Evolutionary conservation across 2,329 filamentous ascomycete genomes (phyloP), one percentile per base, ranked within the genome.

Genomic region (Didymella glomerata): DNA sequence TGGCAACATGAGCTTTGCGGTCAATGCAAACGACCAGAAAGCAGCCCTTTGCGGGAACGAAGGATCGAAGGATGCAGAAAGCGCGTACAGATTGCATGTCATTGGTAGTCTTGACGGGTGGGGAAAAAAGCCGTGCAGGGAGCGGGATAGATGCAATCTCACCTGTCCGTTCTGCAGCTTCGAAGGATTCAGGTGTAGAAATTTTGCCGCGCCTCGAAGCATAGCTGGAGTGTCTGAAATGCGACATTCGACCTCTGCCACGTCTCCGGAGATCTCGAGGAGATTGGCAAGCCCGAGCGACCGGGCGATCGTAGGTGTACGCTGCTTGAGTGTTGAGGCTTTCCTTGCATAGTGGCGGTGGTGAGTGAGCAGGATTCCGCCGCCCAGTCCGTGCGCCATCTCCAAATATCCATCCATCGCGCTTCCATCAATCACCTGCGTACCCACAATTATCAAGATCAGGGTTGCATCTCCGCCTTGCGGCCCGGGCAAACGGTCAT

Each of bases 71-170:
- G 44, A 47, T 32, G n/a, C 27, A 47, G n/a, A 16, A 47, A 14
- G 10, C 18, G 13, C 9, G 18, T 22, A 11, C 13, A 8, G 9
- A 22, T 8, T 18, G n/a, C 36, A 40, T 13, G 36, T 22, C 11
- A 7, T n/a, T 25, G 11, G 5, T 34, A 27, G 9, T 30, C 25
- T 16, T 9, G 9, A 18, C 25, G 24, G 34, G 10, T 22, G 22
- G 9, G 22, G 9, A 40, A 20, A 30, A 28, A 25, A 40, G 24
- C 42, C 42, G 6, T 44, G 38, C 38, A 36, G 20, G 53, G 53
- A 20, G 34, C 38, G 46, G 45, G 24, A 49, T n/a, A 34, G 28
- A 10, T 22, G 45, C 34, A 55, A 44, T 55, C 22, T 55, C 46
- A 46, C 16, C 28, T 48, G 28, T 13, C 27, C 27, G 14, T n/a